phyloP scores from a whole-genome alignment of 1,284 basidiomycete species.

The Pascua guehoae region DNA sequence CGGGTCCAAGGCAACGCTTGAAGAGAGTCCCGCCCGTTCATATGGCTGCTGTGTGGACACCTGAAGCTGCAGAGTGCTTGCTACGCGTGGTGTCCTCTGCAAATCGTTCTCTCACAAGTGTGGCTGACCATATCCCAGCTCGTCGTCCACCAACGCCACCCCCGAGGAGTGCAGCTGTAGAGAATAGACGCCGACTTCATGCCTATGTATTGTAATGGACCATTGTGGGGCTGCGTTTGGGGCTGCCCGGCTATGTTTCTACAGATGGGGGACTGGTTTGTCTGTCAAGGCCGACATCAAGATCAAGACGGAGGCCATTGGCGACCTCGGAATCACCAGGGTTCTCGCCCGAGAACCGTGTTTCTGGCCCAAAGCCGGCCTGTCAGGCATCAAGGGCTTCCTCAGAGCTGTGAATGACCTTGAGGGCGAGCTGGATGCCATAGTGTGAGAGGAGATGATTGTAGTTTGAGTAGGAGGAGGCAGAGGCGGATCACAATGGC shows the following conservation, averaged over 20 bases:
- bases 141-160: conserved; percentile 47
- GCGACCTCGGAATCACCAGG: neutral
- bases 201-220: conserved; percentile 21
- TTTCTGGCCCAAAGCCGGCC: too few relatives aligned
- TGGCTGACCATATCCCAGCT: conserved; percentile 27
- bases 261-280: neutral
- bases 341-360: too few relatives aligned
- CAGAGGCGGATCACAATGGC: too few relatives aligned
- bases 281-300: neutral
- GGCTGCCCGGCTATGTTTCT: neutral
- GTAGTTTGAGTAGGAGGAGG: too few relatives aligned
- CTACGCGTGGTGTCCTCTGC: neutral
- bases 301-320: too few relatives aligned
- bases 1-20: too few relatives aligned
- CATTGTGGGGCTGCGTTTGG: neutral
- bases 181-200: conserved; percentile 6
- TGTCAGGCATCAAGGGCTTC: too few relatives aligned
- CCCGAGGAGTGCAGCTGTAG: conserved; percentile 49
- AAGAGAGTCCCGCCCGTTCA: too few relatives aligned
- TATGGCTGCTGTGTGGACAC: neutral
- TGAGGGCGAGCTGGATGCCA: too few relatives aligned
- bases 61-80: neutral
- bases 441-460: too few relatives aligned
- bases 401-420: too few relatives aligned
- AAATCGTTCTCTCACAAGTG: neutral